A percentile compares a stretch with the other conserved stretches of the same genome.
Conservation (phyloP, 768 basidiomycete species). For the Chlorophyllum brunneum region DNA sequence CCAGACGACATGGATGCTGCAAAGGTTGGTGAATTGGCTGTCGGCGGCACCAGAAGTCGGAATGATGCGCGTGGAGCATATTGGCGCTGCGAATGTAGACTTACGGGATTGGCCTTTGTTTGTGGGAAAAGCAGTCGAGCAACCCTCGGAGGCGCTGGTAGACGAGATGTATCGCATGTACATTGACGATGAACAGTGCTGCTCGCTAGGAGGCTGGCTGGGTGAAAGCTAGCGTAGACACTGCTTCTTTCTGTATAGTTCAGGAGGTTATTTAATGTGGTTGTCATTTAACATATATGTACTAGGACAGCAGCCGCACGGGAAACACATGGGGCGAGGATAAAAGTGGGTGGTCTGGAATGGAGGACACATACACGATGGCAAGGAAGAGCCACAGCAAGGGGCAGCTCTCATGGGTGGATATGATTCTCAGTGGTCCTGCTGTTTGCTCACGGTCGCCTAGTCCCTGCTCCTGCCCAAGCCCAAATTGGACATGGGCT, state of each 20-base stretch:
- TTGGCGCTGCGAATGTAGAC: background rate
- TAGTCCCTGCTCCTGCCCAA: conserved; percentile 46
- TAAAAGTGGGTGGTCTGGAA: conserved; percentile 6
- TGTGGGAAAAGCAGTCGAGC: background rate
- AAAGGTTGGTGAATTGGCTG: background rate
- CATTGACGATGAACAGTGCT: conserved; percentile 32
- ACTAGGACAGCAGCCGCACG: conserved; percentile 4
- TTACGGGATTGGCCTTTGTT: background rate
- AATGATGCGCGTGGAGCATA: background rate
- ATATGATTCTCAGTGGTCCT: background rate
- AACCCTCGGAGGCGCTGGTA: conserved; percentile 5
- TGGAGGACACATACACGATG: conserved; percentile 1
- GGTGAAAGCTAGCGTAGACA: conserved; percentile 1
- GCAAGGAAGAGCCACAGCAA: conserved; percentile 15
- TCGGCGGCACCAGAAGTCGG: too few species aligned
- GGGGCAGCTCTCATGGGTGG: conserved; percentile 28
- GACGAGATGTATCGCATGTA: conserved; percentile 39
- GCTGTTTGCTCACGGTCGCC: conserved; percentile 18
- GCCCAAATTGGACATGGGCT: conserved; percentile 38
- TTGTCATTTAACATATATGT: conserved; percentile 8
- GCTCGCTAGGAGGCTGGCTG: conserved; percentile 11
- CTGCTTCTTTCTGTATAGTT: too few species aligned
- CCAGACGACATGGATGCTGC: background rate
- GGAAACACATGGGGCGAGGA: conserved; percentile 8
- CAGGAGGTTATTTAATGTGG: conserved; percentile 6